Conservation (phyloP, 148 eudicot species). For the Camellia granthamiana region DNA sequence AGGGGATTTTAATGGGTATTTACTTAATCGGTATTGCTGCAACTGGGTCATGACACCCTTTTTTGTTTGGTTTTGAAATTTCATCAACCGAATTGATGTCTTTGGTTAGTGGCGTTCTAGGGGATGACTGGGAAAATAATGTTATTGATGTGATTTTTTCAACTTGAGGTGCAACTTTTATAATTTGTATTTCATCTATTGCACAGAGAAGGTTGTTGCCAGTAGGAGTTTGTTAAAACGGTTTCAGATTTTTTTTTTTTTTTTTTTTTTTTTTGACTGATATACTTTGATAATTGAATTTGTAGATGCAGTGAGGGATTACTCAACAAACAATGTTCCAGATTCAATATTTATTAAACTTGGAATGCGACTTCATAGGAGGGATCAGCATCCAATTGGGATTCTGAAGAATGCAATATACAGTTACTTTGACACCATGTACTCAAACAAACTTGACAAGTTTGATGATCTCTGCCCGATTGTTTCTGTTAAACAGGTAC, state of each 20-base stretch:
- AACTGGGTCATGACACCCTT: no score
- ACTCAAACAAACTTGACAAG: conserved; percentile 68
- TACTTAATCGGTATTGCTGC: not conserved
- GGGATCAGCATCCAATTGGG: conserved; percentile 85
- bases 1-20: no score
- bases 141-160: not conserved
- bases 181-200: not conserved
- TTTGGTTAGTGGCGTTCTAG: not conserved
- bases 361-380: conserved; percentile 88
- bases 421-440: conserved; percentile 72
- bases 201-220: not conserved
- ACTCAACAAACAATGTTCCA: conserved; percentile 91
- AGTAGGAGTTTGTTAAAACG: not conserved
- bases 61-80: not conserved
- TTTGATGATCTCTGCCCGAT: conserved; percentile 80
- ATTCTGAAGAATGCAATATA: conserved; percentile 89
- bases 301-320: conserved; percentile 87
- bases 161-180: not conserved
- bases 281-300: conserved; percentile 14
- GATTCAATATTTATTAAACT: conserved; percentile 82
- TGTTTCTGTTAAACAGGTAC: conserved; percentile 60
- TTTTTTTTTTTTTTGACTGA: not conserved
- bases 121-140: not conserved
- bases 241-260: not conserved
- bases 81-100: not conserved